Percentiles rank a stretch among this genome's conserved stretches.
These are phyloP conservation scores for Rhododendron ferrugineum DNA, from an alignment of 148 eudicot genomes.

Conservation along the genomic window DNA sequence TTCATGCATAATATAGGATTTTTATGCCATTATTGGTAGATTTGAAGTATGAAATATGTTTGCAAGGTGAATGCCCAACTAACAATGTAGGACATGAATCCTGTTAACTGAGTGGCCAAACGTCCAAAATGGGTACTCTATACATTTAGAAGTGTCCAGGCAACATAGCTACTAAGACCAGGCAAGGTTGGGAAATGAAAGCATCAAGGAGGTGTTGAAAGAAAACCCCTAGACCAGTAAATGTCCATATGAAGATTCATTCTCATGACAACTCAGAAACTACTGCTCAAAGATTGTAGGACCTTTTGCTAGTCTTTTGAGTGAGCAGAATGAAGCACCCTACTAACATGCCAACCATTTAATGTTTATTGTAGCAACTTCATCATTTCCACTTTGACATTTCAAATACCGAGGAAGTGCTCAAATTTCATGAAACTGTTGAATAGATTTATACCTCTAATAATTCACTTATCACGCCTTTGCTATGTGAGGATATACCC, in stretches of 20 bases:
- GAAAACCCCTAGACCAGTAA: not conserved
- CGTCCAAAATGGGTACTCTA: not conserved
- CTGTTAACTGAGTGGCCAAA: not conserved
- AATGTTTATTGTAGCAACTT: not conserved
- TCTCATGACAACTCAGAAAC: not conserved
- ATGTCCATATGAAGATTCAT: not conserved
- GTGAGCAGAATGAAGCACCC: not conserved
- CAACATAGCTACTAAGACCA: not conserved
- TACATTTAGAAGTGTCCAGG: not conserved
- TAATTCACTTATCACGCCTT: slow-evolving; percentile 86
- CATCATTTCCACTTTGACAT: not conserved
- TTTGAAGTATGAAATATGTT: not conserved
- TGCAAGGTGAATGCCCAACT: not conserved
- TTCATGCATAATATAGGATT: not conserved
- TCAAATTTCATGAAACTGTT: not conserved
- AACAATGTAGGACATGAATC: not conserved
- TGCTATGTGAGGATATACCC: slow-evolving; percentile 59
- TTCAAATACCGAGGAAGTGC: not conserved
- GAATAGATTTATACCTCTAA: slow-evolving; percentile 50
- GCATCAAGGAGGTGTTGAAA: not conserved
- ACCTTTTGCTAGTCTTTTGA: not conserved
- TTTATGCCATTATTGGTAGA: not conserved
- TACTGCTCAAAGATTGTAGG: not conserved
- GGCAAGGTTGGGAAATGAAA: not conserved
- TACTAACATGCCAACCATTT: not conserved